Evolutionary conservation across 345 rosid genomes (phyloP).

Genomic region (Cardamine resedifolia): DNA sequence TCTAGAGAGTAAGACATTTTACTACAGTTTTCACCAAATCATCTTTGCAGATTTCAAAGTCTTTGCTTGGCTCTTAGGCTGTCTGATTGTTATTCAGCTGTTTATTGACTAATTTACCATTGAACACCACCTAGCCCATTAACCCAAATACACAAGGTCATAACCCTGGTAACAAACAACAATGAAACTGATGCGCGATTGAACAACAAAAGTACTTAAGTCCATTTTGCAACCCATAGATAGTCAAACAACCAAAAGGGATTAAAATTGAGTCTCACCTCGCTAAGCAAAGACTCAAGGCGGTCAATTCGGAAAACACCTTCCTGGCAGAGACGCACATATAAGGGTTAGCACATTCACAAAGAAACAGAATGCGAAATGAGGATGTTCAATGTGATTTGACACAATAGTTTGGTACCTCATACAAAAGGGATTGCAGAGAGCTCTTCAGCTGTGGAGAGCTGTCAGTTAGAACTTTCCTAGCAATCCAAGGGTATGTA

Average conservation of each 20-base stretch:
- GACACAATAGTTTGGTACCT: conserved; percentile 49
- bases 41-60: neutral
- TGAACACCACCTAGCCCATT: neutral
- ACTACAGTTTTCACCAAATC: neutral
- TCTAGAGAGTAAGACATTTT: neutral
- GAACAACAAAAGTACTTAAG: neutral
- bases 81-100: conserved; percentile 1
- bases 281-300: conserved; percentile 75
- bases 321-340: conserved; percentile 48
- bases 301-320: conserved; percentile 95
- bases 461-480: conserved; percentile 79
- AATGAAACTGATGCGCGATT: neutral
- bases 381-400: neutral
- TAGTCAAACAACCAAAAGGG: neutral
- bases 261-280: conserved; percentile 52
- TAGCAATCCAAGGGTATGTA: conserved; percentile 98
- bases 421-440: conserved; percentile 69
- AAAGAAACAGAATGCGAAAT: conserved; percentile 13
- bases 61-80: conserved; percentile 5
- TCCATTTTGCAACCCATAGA: neutral
- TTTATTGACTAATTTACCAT: neutral
- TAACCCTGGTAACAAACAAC: neutral
- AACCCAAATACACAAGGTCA: neutral
- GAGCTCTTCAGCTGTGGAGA: conserved; percentile 83
- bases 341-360: conserved; percentile 15